Evolutionary conservation across 768 basidiomycete genomes (phyloP), one percentile per base, ranked within the genome.

Genomic region (Lyophyllum shimeji): DNA sequence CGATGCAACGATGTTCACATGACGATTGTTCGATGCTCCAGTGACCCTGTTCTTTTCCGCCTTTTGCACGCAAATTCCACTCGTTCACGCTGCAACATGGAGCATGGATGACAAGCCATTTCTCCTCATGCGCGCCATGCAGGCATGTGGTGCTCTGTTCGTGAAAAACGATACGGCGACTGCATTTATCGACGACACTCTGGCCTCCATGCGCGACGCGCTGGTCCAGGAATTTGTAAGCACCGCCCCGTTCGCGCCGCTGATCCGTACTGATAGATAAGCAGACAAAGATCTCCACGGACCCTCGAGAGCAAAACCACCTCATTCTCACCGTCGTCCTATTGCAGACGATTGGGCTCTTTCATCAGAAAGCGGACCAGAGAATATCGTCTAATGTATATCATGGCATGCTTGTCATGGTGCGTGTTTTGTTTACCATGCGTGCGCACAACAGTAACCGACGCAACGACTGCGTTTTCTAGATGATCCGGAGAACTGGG

Each of bases 391-490:
- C 80, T 44, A 82, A 69, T 55, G 69, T 78, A n/a, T 86, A 82
- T 63, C 86, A 81, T 68, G 77, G 77, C 34, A 82, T 83, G 76
- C 77, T 88, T 23, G 79, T 84, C 46, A 77, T 78, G 76, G 85
- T 85, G 63, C 63, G 75, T 73, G 21, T 49, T 46, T 23, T 8
- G 13, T 40, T 51, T 25, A 11, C 24, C 45, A 23, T 12, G 20
- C 5, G 34, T 18, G 29, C 29, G 5, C 29, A 4, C 29, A 29
- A 6, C 21, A 53, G 18, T 24, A 44, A 20, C 11, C 25, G 23
- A 2, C 18, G 24, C 27, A 25, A 44, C 44, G 44, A 34, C 33
- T 25, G 27, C 20, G 18, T 23, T 18, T 23, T 18, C 31, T 34
- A 81, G 80, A 78, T 80, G 77, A 77, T 82, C 62, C 74, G 79